Evolutionary conservation across 2,329 filamentous ascomycete species (phyloP).

Genomic region (Penicillium expansum): DNA sequence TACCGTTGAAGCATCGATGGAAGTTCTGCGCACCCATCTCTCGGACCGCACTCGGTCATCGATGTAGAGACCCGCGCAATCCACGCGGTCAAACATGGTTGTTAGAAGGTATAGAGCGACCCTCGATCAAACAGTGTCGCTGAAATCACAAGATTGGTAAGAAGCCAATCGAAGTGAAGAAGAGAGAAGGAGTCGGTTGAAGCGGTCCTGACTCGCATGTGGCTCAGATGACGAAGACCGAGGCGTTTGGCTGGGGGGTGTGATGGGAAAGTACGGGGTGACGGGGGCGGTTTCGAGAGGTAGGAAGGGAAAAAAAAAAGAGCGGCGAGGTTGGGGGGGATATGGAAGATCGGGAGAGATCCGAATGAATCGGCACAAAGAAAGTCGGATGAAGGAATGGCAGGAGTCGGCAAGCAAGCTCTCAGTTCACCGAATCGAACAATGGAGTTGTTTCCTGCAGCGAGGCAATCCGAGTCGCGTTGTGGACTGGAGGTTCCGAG

Average conservation of each 20-base stretch:
- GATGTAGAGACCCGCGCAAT: conserved; percentile 47
- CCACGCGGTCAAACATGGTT: conserved; percentile 45
- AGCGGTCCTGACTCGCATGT: conserved; percentile 28
- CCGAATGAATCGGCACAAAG: conserved; percentile 9
- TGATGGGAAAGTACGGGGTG: conserved; percentile 15
- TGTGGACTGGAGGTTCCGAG: conserved; percentile 23
- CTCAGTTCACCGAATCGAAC: conserved; percentile 21
- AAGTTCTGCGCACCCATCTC: conserved; percentile 43
- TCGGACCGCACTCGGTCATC: conserved; percentile 47
- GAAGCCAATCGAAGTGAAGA: conserved; percentile 10
- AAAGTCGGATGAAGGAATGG: conserved; percentile 16
- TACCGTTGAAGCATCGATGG: conserved; percentile 25
- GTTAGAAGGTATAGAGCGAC: conserved; percentile 11
- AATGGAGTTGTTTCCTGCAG: conserved; percentile 36
- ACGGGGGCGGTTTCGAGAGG: conserved; percentile 6
- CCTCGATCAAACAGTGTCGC: conserved; percentile 19
- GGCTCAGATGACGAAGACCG: conserved; percentile 16
- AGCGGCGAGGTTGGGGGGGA: background rate
- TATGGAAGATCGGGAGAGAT: background rate
- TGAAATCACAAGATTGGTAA: conserved; percentile 12
- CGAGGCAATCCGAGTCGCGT: conserved; percentile 24
- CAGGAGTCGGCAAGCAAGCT: conserved; percentile 17
- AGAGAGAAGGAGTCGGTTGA: conserved; percentile 15
- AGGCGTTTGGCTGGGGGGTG: background rate
- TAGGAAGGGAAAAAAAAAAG: background rate